phyloP scores from a whole-genome alignment of 78 protist genomes.

The Acrasis kona region DNA sequence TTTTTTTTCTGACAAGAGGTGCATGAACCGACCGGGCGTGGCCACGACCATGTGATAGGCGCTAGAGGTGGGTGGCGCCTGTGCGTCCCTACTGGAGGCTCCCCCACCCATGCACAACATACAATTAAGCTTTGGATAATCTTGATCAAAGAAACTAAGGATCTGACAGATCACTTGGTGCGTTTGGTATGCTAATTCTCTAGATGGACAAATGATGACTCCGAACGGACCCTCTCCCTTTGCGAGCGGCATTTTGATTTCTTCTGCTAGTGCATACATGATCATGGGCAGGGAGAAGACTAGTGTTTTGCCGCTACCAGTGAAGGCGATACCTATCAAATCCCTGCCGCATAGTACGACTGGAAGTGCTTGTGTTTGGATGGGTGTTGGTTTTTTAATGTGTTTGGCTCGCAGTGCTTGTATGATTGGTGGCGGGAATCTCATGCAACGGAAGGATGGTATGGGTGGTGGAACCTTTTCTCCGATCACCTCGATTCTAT shows the following conservation, averaged over 20 bases:
- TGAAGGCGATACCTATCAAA: slow-evolving; percentile 78
- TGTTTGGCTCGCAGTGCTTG: not conserved
- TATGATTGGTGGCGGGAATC: not conserved
- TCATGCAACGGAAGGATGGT: not conserved
- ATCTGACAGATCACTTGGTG: slow-evolving; percentile 21
- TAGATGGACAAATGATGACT: slow-evolving; percentile 89
- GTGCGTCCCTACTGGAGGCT: slow-evolving; percentile 71
- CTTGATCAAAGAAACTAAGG: not conserved
- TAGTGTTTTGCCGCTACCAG: slow-evolving; percentile 99
- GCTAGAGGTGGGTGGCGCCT: no score
- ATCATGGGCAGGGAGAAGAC: slow-evolving; percentile 84
- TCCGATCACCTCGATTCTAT: not conserved
- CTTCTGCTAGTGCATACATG: slow-evolving; percentile 50
- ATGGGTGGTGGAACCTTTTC: not conserved
- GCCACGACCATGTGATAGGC: slow-evolving; percentile 83
- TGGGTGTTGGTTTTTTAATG: slow-evolving; percentile 13
- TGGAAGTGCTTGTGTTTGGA: slow-evolving; percentile 37
- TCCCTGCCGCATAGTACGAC: slow-evolving; percentile 60
- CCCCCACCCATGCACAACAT: slow-evolving; percentile 87
- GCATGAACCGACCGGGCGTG: slow-evolving; percentile 98
- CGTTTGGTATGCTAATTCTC: slow-evolving; percentile 92
- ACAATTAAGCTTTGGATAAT: slow-evolving; percentile 40
- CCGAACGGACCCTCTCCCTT: slow-evolving; percentile 86
- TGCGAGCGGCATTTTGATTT: slow-evolving; percentile 14
- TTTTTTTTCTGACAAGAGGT: slow-evolving; percentile 53